phyloP scores from a whole-genome alignment of 2,329 filamentous ascomycete species.

The Pseudopithomyces chartarum region DNA sequence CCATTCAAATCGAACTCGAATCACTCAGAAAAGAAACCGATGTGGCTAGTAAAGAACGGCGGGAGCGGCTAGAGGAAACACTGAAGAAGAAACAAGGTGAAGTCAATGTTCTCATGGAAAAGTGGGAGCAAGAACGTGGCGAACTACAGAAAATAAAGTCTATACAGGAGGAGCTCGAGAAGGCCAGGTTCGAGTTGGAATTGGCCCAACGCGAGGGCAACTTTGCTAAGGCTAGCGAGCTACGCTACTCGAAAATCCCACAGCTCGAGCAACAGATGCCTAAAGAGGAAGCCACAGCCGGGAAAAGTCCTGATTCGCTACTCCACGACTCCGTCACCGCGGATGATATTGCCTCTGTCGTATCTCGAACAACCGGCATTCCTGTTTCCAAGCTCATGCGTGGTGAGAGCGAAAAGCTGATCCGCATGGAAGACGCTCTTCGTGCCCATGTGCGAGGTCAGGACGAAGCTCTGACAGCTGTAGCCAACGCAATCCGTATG shows the following conservation, averaged over 20 bases:
- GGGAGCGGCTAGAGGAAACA: conserved; percentile 81
- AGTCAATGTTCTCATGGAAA: conserved; percentile 72
- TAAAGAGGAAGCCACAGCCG: conserved; percentile 61
- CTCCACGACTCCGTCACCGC: conserved; percentile 94
- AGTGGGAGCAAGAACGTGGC: conserved; percentile 87
- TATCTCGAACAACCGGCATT: conserved; percentile 89
- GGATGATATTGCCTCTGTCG: conserved; percentile 91
- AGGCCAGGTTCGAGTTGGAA: conserved; percentile 82
- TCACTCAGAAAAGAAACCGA: conserved; percentile 94
- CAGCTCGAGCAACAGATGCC: conserved; percentile 78
- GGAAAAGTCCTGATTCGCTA: conserved; percentile 58
- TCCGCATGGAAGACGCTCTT: conserved; percentile 92
- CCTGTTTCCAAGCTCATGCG: conserved; percentile 90
- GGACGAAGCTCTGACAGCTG: conserved; percentile 88
- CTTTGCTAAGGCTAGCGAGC: conserved; percentile 86
- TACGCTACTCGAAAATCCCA: conserved; percentile 88
- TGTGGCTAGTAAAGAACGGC: conserved; percentile 81
- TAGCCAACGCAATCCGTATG: conserved; percentile 90
- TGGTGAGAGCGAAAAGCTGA: conserved; percentile 90
- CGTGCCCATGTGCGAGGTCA: conserved; percentile 86
- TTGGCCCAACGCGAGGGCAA: conserved; percentile 85
- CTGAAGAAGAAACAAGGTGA: conserved; percentile 79
- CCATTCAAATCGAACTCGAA: conserved; percentile 94
- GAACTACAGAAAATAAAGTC: conserved; percentile 89
- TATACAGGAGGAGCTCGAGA: conserved; percentile 86